Evolutionary conservation across 2,329 filamentous ascomycete genomes (phyloP), one percentile per base, ranked within the genome.

Genomic region (Biscogniauxia mediterranea): DNA sequence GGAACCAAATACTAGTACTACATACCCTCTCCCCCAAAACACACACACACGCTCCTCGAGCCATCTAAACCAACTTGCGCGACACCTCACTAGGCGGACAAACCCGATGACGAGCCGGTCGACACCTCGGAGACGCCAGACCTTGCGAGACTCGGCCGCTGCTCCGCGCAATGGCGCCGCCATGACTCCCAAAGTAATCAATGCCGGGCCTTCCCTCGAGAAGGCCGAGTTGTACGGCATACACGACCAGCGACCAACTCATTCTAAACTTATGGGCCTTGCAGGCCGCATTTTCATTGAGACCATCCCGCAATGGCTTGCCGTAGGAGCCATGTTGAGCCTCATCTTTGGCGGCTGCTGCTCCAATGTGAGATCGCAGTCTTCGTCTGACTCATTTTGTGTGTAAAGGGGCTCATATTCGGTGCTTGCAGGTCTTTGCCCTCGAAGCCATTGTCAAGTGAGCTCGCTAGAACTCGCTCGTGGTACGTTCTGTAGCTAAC

Each of bases 281-380:
- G 77, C 79, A 50, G 81, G 81, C 59, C 80, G 81, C 66, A 81
- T 85, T 63, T 81, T 83, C 66, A 82, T 83, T 68, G 81, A 84
- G 71, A 83, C 82, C 50, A 83, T 89, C 61, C 84, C 86, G 32
- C 82, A 83, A 75, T 89, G 85, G 83, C 75, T 91, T 46, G 83
- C 85, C 60, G 80, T 89, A 53, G 80, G 82, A 21, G 80, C 83
- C 60, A 96, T 96, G 84, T 83, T 94, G 61, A 83, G 83, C 56
- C 84, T 98, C 67, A 98, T 99, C 62, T 97, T 99, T 76, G 95
- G 95, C 56, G 95, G 95, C 28, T 97, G 93, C 74, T 97, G 93
- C 78, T 92, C 92, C 42, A 97, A 97, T 83, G 93, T 93, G 80
- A 77, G 87, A 55, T 54, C 50, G 50, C 32, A 7, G 20, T 25